Evolutionary conservation across 73 alveolate genomes (phyloP).

Genomic region (Paramecium sexaurelia): DNA sequence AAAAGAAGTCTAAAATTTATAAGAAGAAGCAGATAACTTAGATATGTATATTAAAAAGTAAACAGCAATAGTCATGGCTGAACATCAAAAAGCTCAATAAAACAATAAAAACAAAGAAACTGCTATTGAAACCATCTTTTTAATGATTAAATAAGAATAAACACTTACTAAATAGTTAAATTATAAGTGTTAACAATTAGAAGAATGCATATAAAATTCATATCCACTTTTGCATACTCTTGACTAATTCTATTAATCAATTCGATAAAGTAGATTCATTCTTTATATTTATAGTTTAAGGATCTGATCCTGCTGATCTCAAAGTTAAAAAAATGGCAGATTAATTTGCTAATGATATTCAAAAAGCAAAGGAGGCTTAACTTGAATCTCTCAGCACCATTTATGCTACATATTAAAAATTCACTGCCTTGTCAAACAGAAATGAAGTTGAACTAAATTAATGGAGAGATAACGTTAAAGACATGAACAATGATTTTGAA

Average conservation of each 20-base stretch:
- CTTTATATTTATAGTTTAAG: not conserved
- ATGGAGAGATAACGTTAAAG: conserved; percentile 3
- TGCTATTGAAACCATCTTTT: conserved; percentile 38
- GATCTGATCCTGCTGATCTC: conserved; percentile 51
- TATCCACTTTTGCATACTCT: not conserved
- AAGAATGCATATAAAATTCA: conserved; percentile 16
- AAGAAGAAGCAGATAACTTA: not conserved
- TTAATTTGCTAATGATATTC: not conserved
- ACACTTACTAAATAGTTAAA: not conserved
- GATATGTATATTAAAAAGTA: not conserved
- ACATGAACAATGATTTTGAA: conserved; percentile 33
- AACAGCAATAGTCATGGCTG: not conserved
- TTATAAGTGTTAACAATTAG: not conserved
- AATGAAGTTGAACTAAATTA: conserved; percentile 6
- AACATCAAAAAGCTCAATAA: conserved; percentile 5
- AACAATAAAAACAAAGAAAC: conserved; percentile 31
- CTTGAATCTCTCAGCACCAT: not conserved
- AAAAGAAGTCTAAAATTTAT: conserved; percentile 25
- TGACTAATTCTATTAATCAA: conserved; percentile 47
- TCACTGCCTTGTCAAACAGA: not conserved
- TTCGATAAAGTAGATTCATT: not conserved
- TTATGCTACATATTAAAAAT: not conserved
- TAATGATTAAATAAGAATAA: conserved; percentile 58
- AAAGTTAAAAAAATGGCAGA: conserved; percentile 46
- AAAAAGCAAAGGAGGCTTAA: conserved; percentile 29